Evolutionary conservation across 306 rosid genomes (phyloP).

Genomic region (Gleditsia sinensis): DNA sequence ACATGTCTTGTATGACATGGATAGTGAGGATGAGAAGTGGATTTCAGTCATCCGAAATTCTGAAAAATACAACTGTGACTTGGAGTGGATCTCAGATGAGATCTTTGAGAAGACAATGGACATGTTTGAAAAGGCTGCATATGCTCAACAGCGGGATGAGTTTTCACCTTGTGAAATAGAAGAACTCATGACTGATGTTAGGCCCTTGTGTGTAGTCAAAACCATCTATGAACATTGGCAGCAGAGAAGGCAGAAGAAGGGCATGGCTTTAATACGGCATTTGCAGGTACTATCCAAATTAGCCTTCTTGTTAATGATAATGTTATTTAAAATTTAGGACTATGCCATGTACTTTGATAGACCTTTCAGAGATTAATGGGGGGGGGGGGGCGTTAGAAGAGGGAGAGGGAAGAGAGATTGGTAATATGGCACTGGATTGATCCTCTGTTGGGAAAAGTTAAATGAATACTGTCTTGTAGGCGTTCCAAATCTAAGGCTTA

Average conservation of each 20-base stretch:
- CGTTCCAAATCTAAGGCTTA: background rate
- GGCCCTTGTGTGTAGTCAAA: slow-evolving; percentile 43
- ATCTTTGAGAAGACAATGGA: slow-evolving; percentile 69
- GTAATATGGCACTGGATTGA: background rate
- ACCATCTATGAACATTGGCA: slow-evolving; percentile 65
- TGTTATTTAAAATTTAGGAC: background rate
- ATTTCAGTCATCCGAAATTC: slow-evolving; percentile 37
- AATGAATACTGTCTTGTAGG: background rate
- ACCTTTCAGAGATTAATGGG: background rate
- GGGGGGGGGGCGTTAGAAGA: background rate
- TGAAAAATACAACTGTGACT: slow-evolving; percentile 40
- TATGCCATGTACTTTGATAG: background rate
- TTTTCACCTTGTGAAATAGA: slow-evolving; percentile 69
- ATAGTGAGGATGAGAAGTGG: slow-evolving; percentile 81
- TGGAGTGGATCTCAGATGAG: slow-evolving; percentile 48
- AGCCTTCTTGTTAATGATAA: background rate
- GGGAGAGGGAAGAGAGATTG: slow-evolving; percentile 9
- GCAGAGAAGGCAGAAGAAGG: slow-evolving; percentile 60
- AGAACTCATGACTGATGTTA: slow-evolving; percentile 50
- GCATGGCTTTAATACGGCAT: slow-evolving; percentile 74
- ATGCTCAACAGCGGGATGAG: slow-evolving; percentile 55
- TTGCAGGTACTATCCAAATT: slow-evolving; percentile 61
- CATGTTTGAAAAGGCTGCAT: slow-evolving; percentile 80
- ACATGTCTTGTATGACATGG: slow-evolving; percentile 77
- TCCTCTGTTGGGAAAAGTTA: background rate